phyloP scores from a whole-genome alignment of 163 green algal genomes.

The Volvox carteri region DNA sequence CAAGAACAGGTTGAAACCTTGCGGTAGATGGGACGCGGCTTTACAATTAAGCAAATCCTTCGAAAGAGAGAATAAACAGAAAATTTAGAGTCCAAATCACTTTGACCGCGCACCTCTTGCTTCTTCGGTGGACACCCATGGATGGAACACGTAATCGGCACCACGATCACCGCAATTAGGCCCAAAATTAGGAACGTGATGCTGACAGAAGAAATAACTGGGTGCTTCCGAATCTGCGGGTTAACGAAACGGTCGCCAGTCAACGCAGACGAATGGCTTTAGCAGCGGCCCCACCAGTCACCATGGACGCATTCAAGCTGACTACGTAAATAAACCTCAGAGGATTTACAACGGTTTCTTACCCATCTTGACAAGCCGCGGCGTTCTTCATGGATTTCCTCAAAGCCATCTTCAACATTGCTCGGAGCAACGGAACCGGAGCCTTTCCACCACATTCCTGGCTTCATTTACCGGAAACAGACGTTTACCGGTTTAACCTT shows the following conservation, averaged over 20 bases:
- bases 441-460: slow-evolving; percentile 16
- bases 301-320: too few relatives aligned
- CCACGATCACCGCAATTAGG: slow-evolving; percentile 36
- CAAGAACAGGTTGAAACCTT: neutral
- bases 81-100: neutral
- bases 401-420: neutral
- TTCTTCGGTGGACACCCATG: slow-evolving; percentile 50
- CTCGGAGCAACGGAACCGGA: neutral
- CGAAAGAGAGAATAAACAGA: neutral
- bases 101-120: slow-evolving; percentile 12
- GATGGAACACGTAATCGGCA: slow-evolving; percentile 35
- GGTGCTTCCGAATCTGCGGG: slow-evolving; percentile 27
- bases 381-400: neutral
- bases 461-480: too few relatives aligned
- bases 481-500: too few relatives aligned
- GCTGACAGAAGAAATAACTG: slow-evolving; percentile 6
- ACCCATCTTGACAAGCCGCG: slow-evolving; percentile 23
- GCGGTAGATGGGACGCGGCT: neutral
- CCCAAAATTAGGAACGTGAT: slow-evolving; percentile 36
- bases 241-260: neutral
- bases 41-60: neutral
- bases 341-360: neutral
- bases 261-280: slow-evolving; percentile 18
- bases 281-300: neutral
- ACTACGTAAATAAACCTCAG: too few relatives aligned